These are phyloP conservation scores for Thielaviopsis euricoi DNA, from an alignment of 2,329 filamentous ascomycete genomes.

Conservation along the genomic window DNA sequence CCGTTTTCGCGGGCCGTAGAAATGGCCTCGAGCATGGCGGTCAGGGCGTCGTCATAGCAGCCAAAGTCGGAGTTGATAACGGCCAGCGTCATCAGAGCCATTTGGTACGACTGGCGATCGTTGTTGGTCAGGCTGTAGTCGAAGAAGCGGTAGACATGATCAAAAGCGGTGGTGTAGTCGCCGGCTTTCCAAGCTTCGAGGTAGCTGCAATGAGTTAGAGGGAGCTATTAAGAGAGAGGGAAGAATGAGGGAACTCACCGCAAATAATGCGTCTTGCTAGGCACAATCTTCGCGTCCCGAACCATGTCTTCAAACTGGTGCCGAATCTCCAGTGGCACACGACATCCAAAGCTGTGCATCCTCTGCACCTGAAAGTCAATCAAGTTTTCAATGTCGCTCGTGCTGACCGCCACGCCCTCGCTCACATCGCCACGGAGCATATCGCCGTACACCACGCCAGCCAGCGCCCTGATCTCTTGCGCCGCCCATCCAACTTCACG, in stretches of 20 bases:
- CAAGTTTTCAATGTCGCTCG: conserved; percentile 63
- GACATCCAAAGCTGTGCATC: conserved; percentile 70
- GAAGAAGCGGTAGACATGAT: conserved; percentile 85
- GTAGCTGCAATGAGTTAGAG: conserved; percentile 37
- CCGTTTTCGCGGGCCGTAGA: conserved; percentile 87
- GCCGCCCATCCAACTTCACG: conserved; percentile 34
- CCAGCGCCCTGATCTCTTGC: conserved; percentile 27
- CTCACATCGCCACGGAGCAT: conserved; percentile 29
- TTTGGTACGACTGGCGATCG: conserved; percentile 80
- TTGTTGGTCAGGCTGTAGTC: conserved; percentile 85
- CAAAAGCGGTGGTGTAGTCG: conserved; percentile 78
- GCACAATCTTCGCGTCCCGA: conserved; percentile 47
- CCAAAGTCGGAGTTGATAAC: conserved; percentile 93
- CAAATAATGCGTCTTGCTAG: conserved; percentile 61
- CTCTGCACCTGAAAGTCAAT: conserved; percentile 79
- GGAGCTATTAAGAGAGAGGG: not conserved
- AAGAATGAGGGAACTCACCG: conserved; percentile 25
- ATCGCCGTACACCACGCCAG: conserved; percentile 34
- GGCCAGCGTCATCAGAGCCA: conserved; percentile 82
- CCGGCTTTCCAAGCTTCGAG: conserved; percentile 85
- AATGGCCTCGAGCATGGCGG: conserved; percentile 87
- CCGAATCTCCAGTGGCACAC: conserved; percentile 60
- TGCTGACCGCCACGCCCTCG: conserved; percentile 40
- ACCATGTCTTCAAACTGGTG: conserved; percentile 54
- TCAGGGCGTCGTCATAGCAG: conserved; percentile 75